A percentile compares a stretch with the other conserved stretches of the same genome.
Conservation (phyloP, 2,329 filamentous ascomycete genomes). For the Botryosphaeria agaves region DNA sequence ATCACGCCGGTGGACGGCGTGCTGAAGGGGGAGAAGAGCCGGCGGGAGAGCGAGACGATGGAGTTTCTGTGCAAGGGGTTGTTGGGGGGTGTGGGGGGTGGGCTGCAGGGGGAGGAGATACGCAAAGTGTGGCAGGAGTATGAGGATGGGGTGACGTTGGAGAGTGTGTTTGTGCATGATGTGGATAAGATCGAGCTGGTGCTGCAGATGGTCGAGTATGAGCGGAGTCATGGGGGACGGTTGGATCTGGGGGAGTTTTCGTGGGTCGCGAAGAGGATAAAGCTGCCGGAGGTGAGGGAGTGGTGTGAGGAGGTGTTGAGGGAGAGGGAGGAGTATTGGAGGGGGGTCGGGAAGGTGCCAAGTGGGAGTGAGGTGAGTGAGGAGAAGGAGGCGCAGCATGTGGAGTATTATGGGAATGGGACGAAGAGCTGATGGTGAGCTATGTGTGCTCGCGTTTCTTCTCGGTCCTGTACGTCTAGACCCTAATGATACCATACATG, state of each 20-base stretch:
- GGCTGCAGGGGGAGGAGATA: conserved; percentile 51
- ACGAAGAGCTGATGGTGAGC: no score
- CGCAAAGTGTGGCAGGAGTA: conserved; percentile 85
- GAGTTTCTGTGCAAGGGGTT: conserved; percentile 65
- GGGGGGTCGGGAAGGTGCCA: conserved; percentile 13
- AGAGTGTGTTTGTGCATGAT: conserved; percentile 85
- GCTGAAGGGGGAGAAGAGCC: conserved; percentile 70
- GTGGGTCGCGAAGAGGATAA: conserved; percentile 57
- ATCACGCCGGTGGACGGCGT: conserved; percentile 88
- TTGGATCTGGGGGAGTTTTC: conserved; percentile 77
- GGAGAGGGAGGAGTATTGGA: conserved; percentile 64
- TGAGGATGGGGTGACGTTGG: conserved; percentile 68
- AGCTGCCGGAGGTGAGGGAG: conserved; percentile 56
- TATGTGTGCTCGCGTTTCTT: no score
- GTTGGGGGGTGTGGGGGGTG: conserved; percentile 59
- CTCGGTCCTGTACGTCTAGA: no score
- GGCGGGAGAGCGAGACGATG: conserved; percentile 80
- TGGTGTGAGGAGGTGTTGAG: conserved; percentile 64
- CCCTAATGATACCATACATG: no score
- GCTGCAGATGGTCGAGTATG: conserved; percentile 93
- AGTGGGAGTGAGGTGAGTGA: conserved; percentile 6
- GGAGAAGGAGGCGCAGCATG: conserved; percentile 12
- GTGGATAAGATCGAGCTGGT: conserved; percentile 94
- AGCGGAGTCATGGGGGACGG: conserved; percentile 47
- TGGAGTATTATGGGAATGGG: conserved; percentile 15